Base-by-base conservation (phyloP, 2,329 filamentous ascomycete species). In the Xylariaceae sp. region DNA sequence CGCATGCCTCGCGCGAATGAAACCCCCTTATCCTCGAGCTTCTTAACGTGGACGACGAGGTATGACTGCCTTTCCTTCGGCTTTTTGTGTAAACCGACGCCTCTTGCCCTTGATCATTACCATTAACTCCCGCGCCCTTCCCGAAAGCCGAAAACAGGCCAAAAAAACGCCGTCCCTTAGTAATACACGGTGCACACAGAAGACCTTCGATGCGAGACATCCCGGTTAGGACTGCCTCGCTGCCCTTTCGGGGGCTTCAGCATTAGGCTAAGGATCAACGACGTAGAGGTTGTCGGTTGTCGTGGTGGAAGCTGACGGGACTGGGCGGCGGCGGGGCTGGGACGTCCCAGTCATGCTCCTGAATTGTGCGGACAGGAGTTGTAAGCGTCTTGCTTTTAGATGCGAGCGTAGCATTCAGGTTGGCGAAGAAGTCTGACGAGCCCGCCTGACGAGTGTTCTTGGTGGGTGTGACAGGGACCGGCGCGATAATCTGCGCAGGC, bases 321-420 rank as follows among this genome's bases (percentile, higher is more conserved):
- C 80, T 84, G 9, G 83, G 81, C 26, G 83, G 83, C 9, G 83
- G 83, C 41, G 83, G 80, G 11, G 83, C 81, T n/a, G 83, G 83
- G 26, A 85, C 81, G 34, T 76, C 75, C 71, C 84, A 86, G 69
- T 85, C 82, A 55, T 80, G 72, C 63, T 83, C 78, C 59, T 74
- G 74, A 62, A 81, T 80, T 60, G 73, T 71, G 60, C 75, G 78
- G 58, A 76, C 71, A 0, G 79, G 78, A 2, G 76, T 74, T 56
- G 72, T 66, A 19, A 74, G 69, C 51, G 71, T 66, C 62, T 67
- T 68, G 57, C 71, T 68, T 61, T 74, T 74, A 55, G 74, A 73
- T 43, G 72, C 65, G 44, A 83, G 72, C 40, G 76, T 78, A 37
- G 76, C 77, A 64, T 74, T 79, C 62, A 83, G 71, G 67, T 75